Evolutionary conservation across 2,329 filamentous ascomycete genomes (phyloP).

Genomic region (Sporothrix luriei): DNA sequence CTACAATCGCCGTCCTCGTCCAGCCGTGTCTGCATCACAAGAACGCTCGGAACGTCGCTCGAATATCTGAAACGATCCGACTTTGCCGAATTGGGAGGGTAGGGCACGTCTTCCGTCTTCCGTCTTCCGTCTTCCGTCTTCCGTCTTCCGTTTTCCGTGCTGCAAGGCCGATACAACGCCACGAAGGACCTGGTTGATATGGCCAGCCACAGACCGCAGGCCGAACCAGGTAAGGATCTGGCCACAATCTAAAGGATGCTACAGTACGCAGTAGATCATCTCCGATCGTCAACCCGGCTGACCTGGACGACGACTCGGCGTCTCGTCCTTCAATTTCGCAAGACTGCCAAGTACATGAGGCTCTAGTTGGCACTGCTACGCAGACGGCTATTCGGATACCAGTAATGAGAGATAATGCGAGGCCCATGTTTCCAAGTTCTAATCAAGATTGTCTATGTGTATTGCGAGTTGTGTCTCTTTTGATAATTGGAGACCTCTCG

Average conservation of each 20-base stretch:
- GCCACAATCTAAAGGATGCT: not conserved
- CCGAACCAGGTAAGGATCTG: not conserved
- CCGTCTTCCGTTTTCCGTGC: not conserved
- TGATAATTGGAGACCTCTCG: not conserved
- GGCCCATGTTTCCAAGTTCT: not conserved
- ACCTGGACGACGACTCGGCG: too few relatives aligned
- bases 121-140: too few relatives aligned
- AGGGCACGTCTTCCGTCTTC: not conserved
- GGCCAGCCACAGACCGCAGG: not conserved
- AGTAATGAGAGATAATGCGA: too few relatives aligned
- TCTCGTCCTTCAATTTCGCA: not conserved
- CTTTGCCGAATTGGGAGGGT: not conserved
- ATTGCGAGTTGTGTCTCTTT: not conserved
- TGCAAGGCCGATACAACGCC: not conserved
- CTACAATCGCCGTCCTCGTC: not conserved
- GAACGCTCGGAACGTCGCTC: not conserved
- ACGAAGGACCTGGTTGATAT: slow-evolving; percentile 12
- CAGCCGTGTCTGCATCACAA: not conserved
- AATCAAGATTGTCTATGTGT: not conserved
- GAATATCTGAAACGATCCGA: not conserved
- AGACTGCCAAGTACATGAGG: slow-evolving; percentile 15
- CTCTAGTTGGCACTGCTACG: not conserved
- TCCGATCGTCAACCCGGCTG: too few relatives aligned
- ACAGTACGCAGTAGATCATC: not conserved
- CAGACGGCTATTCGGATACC: not conserved